Base-by-base conservation (phyloP, 1,139 yeast species). In the Debaryomyces sp. region DNA sequence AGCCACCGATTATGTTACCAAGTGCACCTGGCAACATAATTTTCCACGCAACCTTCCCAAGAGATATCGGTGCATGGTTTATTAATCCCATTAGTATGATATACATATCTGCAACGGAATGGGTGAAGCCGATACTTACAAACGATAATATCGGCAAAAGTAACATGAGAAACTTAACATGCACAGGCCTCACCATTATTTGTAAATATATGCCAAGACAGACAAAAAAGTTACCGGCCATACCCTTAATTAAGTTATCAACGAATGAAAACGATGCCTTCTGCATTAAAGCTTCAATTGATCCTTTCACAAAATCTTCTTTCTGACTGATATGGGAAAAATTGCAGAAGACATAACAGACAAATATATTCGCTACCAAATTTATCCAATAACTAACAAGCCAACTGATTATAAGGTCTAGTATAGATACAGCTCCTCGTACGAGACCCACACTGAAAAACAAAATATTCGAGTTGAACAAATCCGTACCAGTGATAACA, bases 101-200 rank as follows among this genome's bases (percentile, higher is more conserved):
- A 55, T 74, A 82, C 92, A 88, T 87, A 63, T 89, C 96, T 1
- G 96, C 96, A 8, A 89, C 90, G 2, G 82, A 82, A 61, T 89
- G 96, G 5, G 89, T 82, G 64, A 83, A 88, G 0, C 95, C 95
- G 71, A 85, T 72, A 1, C 84, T 58, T 7, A 87, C 95, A 63
- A 88, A 86, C 0, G 91, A 81, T 65, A 87, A 85, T 10, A 88
- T 74, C 0, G 96, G 95, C 22, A 87, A 61, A 6, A 73, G 57
- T 70, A 88, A 78, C 71, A 85, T 67, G n/a, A 86, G 41, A 41
- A 85, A 75, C 58, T 87, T 87, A 36, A 89, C 95, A 60, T 88
- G 95, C n/a, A 85, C 59, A 0, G 96, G 95, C 58, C 85, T 87
- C 7, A 87, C 87, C 84, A 87, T 80, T 33, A 89, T 68, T 61